Conservation (phyloP, 176 grass and related monocot genomes). For the Lolium perenne region DNA sequence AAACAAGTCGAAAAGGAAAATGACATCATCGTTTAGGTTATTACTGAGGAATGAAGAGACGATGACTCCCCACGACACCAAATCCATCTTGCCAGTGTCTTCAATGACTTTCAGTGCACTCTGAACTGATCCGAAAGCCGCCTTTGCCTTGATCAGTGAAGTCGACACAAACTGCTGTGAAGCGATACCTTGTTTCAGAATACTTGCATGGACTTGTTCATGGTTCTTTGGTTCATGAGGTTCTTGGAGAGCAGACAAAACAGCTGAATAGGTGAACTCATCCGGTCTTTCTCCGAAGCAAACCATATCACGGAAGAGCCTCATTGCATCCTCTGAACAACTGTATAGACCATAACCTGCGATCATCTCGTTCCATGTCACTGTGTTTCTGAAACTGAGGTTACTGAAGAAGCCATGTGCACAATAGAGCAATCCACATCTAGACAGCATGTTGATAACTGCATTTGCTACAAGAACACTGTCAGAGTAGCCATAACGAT, state of each 20-base stretch:
- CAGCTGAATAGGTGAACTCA: conserved; percentile 58
- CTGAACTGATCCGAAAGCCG: conserved; percentile 37
- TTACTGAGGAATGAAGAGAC: conserved; percentile 60
- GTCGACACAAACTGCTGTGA: conserved; percentile 53
- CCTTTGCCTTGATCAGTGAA: conserved; percentile 57
- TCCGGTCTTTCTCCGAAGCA: conserved; percentile 35
- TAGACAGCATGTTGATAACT: conserved; percentile 62
- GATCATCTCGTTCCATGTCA: conserved; percentile 70
- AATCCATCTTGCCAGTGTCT: conserved; percentile 40
- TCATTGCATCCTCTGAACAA: conserved; percentile 40
- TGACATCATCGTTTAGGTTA: conserved; percentile 31
- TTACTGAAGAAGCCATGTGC: conserved; percentile 49
- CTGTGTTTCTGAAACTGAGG: conserved; percentile 39
- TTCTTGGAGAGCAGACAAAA: conserved; percentile 47
- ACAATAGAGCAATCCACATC: conserved; percentile 42
- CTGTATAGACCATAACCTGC: conserved; percentile 50
- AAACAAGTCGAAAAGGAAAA: conserved; percentile 51
- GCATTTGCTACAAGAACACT: conserved; percentile 58
- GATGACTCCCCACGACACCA: conserved; percentile 58
- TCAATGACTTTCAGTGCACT: conserved; percentile 44
- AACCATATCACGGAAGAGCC: conserved; percentile 51
- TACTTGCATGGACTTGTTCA: conserved; percentile 49
- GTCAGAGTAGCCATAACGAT: conserved; percentile 41
- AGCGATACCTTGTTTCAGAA: conserved; percentile 57
- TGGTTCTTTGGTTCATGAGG: conserved; percentile 34